Conservation (phyloP, 352 stramenopile genomes). For the Globisporangium viniferum region DNA sequence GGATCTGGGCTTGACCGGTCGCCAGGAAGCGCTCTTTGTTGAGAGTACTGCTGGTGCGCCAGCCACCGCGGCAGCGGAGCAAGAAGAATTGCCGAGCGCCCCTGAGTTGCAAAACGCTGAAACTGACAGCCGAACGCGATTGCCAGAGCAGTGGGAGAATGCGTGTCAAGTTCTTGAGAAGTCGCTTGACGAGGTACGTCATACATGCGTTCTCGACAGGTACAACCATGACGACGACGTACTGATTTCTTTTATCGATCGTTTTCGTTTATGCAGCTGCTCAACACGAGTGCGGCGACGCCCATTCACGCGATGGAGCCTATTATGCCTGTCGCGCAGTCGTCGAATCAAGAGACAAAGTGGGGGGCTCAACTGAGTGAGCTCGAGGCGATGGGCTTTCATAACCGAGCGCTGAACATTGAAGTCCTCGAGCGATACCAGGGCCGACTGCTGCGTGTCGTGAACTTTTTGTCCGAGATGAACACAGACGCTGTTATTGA, state of each 20-base stretch:
- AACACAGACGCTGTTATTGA: slow-evolving; percentile 13
- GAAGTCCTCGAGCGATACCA: slow-evolving; percentile 79
- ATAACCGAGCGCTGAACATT: slow-evolving; percentile 58
- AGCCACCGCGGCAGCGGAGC: not conserved
- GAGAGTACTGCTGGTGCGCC: slow-evolving; percentile 25
- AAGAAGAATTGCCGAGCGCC: not conserved
- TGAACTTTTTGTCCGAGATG: slow-evolving; percentile 82
- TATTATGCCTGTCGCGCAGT: slow-evolving; percentile 48
- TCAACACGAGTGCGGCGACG: slow-evolving; percentile 31
- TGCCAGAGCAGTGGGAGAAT: slow-evolving; percentile 41
- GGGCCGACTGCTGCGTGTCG: slow-evolving; percentile 72
- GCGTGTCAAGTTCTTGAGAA: slow-evolving; percentile 44
- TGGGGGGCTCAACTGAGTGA: slow-evolving; percentile 65
- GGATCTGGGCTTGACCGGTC: slow-evolving; percentile 47
- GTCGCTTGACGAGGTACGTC: slow-evolving; percentile 43
- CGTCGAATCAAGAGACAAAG: slow-evolving; percentile 46
- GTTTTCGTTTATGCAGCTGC: slow-evolving; percentile 14
- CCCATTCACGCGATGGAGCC: slow-evolving; percentile 75
- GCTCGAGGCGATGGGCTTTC: slow-evolving; percentile 72
- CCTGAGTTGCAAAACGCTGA: not conserved
- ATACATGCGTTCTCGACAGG: not conserved
- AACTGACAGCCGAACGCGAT: slow-evolving; percentile 10
- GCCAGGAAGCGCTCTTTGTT: slow-evolving; percentile 72
- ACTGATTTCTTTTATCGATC: not conserved
- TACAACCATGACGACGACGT: not conserved